Evolutionary conservation across 306 rosid species (phyloP), one percentile per base, ranked within the genome.

Genomic region (Pachyrhizus erosus): DNA sequence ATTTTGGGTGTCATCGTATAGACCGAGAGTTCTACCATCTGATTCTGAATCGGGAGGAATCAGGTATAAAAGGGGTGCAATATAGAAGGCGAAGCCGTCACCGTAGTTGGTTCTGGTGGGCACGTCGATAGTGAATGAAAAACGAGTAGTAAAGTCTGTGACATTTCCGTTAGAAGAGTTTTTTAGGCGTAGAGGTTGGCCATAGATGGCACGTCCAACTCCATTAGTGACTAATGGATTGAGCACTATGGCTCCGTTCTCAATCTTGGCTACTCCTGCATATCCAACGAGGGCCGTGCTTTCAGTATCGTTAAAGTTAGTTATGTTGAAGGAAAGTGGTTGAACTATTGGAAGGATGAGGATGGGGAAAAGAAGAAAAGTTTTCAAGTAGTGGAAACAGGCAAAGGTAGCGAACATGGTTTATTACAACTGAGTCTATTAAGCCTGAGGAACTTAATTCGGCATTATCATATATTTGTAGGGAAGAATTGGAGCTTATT

Each of bases 11-110:
- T 7, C 10, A 37, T 1, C 42, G 42, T 37, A 37, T 37, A 37
- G 10, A 2, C 42, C 40, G 9, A 37, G 40, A 37, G 40, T 6
- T 7, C 40, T 6, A 37, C 42, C 42, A 37, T 0, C 42, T 37
- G 31, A 27, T 27, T 1, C 31, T 13, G 83, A 78, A 12, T 64
- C 64, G 1, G 64, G 80, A 0, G 84, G 87, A 9, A 78, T 49
- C 23, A 5, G 57, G 23, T 14, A 6, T 0, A 0, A 0, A 1
- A 65, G 27, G 5, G 87, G 87, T 0, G 84, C 80, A 1, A 78
- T 0, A n/a, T 40, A 84, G 33, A 84, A 84, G 23, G 67, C 80
- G 21, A 84, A 84, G 27, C 87, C 87, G 0, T 84, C 87, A 12
- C 65, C 84, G 1, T 37, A 61, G 0, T 13, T 13, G 0, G 55